Evolutionary conservation across 768 basidiomycete species (phyloP), one percentile per base, ranked within the genome.

Genomic region (Cubamyces lactineus): DNA sequence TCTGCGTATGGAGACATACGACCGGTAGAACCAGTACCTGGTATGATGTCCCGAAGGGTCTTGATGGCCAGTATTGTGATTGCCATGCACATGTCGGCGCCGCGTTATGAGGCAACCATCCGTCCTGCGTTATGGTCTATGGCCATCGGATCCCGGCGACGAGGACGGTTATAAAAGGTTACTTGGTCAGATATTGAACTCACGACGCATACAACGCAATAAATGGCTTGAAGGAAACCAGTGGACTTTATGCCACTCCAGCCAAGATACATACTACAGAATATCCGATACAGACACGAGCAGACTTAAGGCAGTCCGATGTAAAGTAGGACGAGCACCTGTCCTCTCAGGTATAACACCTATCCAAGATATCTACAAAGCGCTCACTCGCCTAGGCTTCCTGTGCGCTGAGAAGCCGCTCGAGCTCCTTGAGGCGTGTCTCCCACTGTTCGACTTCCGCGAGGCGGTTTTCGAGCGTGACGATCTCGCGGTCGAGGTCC

Each of bases 401-500:
- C 67, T 79, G 78, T 28, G 75, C 79, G 7, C 79, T 77, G 65
- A 93, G 75, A 62, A 89, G 70, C 45, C 59, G 73, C 70, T 88
- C 82, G 49, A 93, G 75, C 71, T 88, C 89, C 66, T 78, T 77
- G 55, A 93, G 77, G 39, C 92, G 77, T 65, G 64, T 69, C 78
- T 93, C 89, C 93, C 92, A 94, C 42, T 70, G 71, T 34, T 81
- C 84, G 3, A 93, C 91, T 64, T 94, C 89, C 7, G 78, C 77
- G 41, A 96, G 76, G 71, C 86, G 85, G 43, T 74, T 75, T 74
- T 92, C 87, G 55, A 94, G 76, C 53, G 78, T 71, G 54, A 76
- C 76, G 63, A 93, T 93, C 80, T 94, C 93, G 38, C 84, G 79
- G 60, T 91, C 86, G 47, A 93, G 80, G 57, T 85, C 88, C 82